phyloP scores from a whole-genome alignment of 176 grass and related monocot species.

The Puya raimondii region DNA sequence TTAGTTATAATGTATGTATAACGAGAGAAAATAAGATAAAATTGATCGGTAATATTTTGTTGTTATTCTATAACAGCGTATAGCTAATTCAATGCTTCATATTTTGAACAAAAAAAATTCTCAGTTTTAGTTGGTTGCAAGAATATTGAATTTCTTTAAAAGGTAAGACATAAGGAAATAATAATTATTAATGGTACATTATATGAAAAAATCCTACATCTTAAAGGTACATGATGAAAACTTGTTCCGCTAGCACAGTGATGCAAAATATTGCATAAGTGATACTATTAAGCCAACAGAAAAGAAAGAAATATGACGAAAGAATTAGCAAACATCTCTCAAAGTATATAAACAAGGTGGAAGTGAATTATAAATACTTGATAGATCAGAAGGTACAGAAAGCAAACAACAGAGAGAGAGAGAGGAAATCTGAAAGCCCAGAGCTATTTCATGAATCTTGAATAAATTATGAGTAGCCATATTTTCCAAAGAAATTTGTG shows the following conservation, averaged over 20 bases:
- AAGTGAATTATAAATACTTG: not conserved
- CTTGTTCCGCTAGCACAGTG: not conserved
- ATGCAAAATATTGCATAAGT: not conserved
- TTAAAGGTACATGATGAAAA: not conserved
- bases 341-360: not conserved
- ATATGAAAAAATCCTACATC: not conserved
- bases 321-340: not conserved
- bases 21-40: not conserved
- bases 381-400: not conserved
- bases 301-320: not conserved
- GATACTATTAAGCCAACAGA: not conserved
- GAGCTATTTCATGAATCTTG: not conserved
- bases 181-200: not conserved
- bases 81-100: not conserved
- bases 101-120: no score
- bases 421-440: slow-evolving; percentile 8
- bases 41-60: not conserved
- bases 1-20: not conserved
- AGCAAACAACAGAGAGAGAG: not conserved
- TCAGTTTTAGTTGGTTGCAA: not conserved
- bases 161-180: not conserved
- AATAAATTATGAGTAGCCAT: slow-evolving; percentile 5
- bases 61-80: not conserved
- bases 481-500: not conserved
- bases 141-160: not conserved